A percentile compares a stretch with the other conserved stretches of the same genome.
These are phyloP conservation scores for Rhinocladiella mackenziei DNA, from an alignment of 2,329 filamentous ascomycete species.

Conservation along the genomic window DNA sequence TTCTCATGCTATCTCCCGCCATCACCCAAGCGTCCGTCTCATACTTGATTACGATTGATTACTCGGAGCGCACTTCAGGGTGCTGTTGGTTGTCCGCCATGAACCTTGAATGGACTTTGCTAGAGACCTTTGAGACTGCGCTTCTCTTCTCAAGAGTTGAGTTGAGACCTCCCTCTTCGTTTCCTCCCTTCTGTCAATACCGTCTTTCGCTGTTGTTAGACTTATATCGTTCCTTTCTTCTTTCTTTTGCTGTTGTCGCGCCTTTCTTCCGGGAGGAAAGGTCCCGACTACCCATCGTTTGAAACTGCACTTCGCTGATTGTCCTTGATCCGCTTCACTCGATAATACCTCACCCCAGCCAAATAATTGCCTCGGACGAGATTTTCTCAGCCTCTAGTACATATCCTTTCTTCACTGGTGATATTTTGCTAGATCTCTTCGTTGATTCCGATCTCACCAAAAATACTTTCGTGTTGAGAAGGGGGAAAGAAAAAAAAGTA, in stretches of 20 bases:
- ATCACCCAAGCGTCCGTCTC: too few relatives aligned
- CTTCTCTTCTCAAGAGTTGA: too few relatives aligned
- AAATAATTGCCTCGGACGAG: conserved; percentile 6
- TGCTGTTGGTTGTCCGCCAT: too few relatives aligned
- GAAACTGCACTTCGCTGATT: background rate
- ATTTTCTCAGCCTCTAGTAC: conserved; percentile 12
- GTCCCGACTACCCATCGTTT: background rate
- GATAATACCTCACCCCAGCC: conserved; percentile 4
- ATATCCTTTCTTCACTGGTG: conserved; percentile 12
- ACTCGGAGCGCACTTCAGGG: too few relatives aligned
- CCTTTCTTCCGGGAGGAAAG: conserved; percentile 5
- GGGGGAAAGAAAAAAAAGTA: too few relatives aligned
- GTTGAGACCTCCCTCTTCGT: background rate
- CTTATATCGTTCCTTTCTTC: background rate
- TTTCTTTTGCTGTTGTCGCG: conserved; percentile 3
- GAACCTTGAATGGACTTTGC: too few relatives aligned
- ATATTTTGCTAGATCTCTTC: conserved; percentile 1
- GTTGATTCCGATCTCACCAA: background rate
- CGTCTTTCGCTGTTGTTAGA: conserved; percentile 13
- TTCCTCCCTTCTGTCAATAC: conserved; percentile 3
- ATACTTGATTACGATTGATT: too few relatives aligned
- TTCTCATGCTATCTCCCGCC: too few relatives aligned
- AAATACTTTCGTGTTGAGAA: background rate
- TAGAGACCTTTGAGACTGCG: too few relatives aligned
- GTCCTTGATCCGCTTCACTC: conserved; percentile 9